Base-by-base conservation (phyloP, 2,329 filamentous ascomycete genomes). In the Ceratocystis albifundus region DNA sequence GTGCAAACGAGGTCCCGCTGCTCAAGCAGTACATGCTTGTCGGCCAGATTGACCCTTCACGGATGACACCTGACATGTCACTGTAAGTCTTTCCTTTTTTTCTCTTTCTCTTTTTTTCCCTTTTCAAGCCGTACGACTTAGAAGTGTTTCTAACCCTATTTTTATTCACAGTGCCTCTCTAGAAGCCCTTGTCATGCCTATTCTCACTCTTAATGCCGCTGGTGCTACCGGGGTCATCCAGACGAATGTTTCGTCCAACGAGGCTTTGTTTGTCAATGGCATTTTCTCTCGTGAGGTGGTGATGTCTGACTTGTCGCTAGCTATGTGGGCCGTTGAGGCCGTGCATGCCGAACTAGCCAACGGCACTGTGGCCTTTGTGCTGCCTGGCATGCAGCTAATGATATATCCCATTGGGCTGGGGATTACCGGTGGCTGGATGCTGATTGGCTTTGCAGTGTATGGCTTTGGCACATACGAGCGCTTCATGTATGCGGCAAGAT, bases 401-500 rank as follows among this genome's bases (percentile, higher is more conserved):
- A 83, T 90, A 68, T 86, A 88, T 74, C 88, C 88, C 6, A 77
- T 87, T 36, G 88, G 88, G 20, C 76, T 87, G n/a, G 76, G 89
- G 70, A 80, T 91, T 71, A 87, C 83, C 1, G 76, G 80, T 48
- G 71, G 81, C 12, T 91, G 88, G 86, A 74, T 84, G 1, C 69
- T 80, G 0, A 68, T 88, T 22, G 83, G 86, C 30, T 63, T 84
- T 5, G 74, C 74, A 0, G 82, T 80, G 25, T 82, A 87, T 69
- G 86, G 81, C 2, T 80, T 81, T 66, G 88, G 88, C 66, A 89
- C 87, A 3, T 80, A 83, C 67, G 81, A 86, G 72, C 80, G 88
- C 65, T 84, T 88, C 67, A 79, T 82, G 72, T 88, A 87, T 75
- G 79, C 84, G 46, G 84, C 88, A 62, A 79, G 82, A 70, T 89